A percentile compares a stretch with the other conserved stretches of the same genome.
phyloP scores from a whole-genome alignment of 2,329 filamentous ascomycete genomes.

The Aspergillus sp. region DNA sequence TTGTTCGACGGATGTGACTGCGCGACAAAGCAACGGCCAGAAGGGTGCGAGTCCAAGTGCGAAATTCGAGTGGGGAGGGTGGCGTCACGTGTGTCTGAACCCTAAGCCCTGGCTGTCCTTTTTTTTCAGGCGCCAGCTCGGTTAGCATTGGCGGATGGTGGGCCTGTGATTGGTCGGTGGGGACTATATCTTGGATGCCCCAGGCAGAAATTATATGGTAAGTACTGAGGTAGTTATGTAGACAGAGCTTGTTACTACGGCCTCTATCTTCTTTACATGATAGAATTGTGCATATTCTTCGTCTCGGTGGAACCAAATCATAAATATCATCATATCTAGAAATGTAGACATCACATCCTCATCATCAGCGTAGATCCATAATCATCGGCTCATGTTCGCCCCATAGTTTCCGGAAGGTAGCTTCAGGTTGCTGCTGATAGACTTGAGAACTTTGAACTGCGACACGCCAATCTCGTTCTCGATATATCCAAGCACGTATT shows the following conservation, averaged over 20 bases:
- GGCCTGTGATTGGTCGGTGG: constrained; percentile 9
- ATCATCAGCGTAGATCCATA: not conserved
- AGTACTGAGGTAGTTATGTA: too few relatives aligned
- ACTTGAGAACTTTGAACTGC: constrained; percentile 30
- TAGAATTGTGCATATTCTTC: not conserved
- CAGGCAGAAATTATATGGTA: not conserved
- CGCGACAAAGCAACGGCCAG: constrained; percentile 20
- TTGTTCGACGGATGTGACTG: constrained; percentile 35
- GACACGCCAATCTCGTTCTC: constrained; percentile 19
- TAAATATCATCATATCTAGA: not conserved
- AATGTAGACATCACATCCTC: not conserved
- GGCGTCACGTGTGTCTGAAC: constrained; percentile 20
- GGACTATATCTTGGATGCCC: constrained; percentile 9
- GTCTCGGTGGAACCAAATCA: not conserved
- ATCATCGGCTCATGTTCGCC: constrained; percentile 21
- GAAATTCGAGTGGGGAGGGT: constrained; percentile 42
- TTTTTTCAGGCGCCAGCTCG: constrained; percentile 10
- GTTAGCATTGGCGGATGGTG: constrained; percentile 14
- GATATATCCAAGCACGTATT: constrained; percentile 36
- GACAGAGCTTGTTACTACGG: too few relatives aligned
- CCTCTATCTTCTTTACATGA: not conserved
- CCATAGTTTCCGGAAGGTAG: constrained; percentile 15
- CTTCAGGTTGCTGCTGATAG: constrained; percentile 22
- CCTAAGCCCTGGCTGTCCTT: constrained; percentile 34
- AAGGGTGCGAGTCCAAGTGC: constrained; percentile 30